Evolutionary conservation across 2,329 filamentous ascomycete genomes (phyloP).

Genomic region (Hypoxylon sp.): DNA sequence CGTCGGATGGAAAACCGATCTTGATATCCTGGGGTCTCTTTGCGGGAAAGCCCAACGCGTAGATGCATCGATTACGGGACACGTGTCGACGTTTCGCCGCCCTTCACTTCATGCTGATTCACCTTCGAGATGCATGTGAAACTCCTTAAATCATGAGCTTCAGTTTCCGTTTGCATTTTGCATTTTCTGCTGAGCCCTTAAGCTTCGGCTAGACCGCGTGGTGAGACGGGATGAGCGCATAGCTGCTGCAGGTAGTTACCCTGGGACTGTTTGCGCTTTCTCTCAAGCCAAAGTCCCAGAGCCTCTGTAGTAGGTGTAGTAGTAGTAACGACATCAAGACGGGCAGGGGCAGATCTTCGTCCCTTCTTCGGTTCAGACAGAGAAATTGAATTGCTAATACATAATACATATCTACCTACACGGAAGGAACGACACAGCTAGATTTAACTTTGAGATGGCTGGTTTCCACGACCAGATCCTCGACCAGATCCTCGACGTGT

Average conservation of each 20-base stretch:
- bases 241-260: conserved; percentile 25
- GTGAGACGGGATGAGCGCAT: conserved; percentile 36
- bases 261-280: conserved; percentile 31
- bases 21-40: conserved; percentile 27
- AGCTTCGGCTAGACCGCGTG: conserved; percentile 13
- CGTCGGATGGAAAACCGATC: conserved; percentile 36
- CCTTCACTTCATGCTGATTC: conserved; percentile 8
- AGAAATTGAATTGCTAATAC: neutral
- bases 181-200: neutral
- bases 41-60: conserved; percentile 12
- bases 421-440: neutral
- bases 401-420: no score
- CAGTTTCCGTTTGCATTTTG: neutral
- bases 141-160: conserved; percentile 12
- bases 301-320: neutral
- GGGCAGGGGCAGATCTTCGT: conserved; percentile 26
- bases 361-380: conserved; percentile 20
- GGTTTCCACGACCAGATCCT: neutral
- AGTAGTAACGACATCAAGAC: conserved; percentile 12
- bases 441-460: conserved; percentile 11
- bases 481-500: neutral
- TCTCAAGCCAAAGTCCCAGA: neutral
- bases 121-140: conserved; percentile 1
- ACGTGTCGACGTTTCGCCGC: conserved; percentile 29
- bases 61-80: conserved; percentile 7